Percentiles rank a stretch among this genome's conserved stretches.
Evolutionary conservation across 805 yeast genomes (phyloP).

Genomic region (Ogataea degrootiae): DNA sequence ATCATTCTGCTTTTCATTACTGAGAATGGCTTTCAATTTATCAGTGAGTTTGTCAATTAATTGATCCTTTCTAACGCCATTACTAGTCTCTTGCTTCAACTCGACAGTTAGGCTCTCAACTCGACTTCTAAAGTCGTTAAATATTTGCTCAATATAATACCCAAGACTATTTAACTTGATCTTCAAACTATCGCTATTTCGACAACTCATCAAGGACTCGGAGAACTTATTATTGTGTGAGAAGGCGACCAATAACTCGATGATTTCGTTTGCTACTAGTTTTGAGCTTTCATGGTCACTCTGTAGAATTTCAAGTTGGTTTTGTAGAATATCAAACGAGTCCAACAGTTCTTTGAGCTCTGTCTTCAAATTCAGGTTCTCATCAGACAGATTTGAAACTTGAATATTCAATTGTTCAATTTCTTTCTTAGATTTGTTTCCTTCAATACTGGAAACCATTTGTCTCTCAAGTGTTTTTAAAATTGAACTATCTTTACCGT

Average conservation of each 20-base stretch:
- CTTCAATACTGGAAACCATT: constrained; percentile 3
- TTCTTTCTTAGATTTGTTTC: neutral
- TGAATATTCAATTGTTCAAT: neutral
- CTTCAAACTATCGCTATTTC: constrained; percentile 2
- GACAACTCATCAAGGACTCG: neutral
- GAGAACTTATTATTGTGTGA: neutral
- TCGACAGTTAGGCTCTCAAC: neutral
- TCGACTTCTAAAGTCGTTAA: neutral
- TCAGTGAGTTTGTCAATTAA: neutral
- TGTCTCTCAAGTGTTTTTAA: constrained; percentile 10
- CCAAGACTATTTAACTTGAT: constrained; percentile 6
- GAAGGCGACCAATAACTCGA: constrained; percentile 4
- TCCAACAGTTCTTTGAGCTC: constrained; percentile 12
- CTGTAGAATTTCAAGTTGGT: constrained; percentile 13
- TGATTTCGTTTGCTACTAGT: constrained; percentile 6
- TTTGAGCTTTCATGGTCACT: constrained; percentile 15
- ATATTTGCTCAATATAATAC: neutral
- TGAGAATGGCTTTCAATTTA: constrained; percentile 1
- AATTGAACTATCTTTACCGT: constrained; percentile 15
- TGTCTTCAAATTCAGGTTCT: constrained; percentile 5
- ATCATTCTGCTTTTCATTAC: constrained; percentile 5
- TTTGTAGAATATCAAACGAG: constrained; percentile 14
- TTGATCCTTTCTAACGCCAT: neutral
- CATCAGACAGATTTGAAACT: constrained; percentile 7
- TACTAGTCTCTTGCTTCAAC: neutral